Evolutionary conservation across 1,284 basidiomycete genomes (phyloP).

Genomic region (Ganoderma leucocontextum): DNA sequence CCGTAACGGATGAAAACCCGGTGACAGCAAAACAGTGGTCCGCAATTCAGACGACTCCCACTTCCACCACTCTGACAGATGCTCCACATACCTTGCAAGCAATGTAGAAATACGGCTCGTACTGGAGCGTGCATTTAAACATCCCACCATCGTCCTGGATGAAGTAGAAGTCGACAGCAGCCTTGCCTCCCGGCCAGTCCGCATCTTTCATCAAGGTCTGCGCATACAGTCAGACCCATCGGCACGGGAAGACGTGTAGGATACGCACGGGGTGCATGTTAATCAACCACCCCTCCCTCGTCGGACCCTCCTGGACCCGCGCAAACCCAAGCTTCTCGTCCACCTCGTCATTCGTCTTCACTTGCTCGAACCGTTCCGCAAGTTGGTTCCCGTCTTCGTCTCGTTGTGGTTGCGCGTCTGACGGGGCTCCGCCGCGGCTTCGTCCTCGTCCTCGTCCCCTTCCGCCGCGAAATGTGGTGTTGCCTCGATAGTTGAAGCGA

Average conservation of each 20-base stretch:
- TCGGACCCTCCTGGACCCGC: conserved; percentile 76
- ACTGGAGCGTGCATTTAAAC: conserved; percentile 95
- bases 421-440: conserved; percentile 51
- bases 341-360: conserved; percentile 81
- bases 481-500: conserved; percentile 47
- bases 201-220: conserved; percentile 89
- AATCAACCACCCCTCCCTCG: conserved; percentile 91
- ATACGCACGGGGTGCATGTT: conserved; percentile 95
- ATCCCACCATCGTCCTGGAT: conserved; percentile 96
- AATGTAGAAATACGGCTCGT: conserved; percentile 96
- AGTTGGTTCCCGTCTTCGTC: conserved; percentile 89
- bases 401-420: conserved; percentile 59
- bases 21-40: not conserved
- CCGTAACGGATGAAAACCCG: not conserved
- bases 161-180: conserved; percentile 97
- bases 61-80: not conserved
- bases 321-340: conserved; percentile 95
- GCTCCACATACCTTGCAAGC: conserved; percentile 79
- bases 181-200: conserved; percentile 81
- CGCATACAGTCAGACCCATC: not conserved
- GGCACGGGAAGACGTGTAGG: not conserved
- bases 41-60: not conserved
- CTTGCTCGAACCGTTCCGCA: conserved; percentile 85
- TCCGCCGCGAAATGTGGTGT: conserved; percentile 48
- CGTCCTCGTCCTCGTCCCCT: conserved; percentile 70